These are phyloP conservation scores for Nymphaea thermarum DNA, from an alignment of 164 flowering plant species.

Conservation along the genomic window DNA sequence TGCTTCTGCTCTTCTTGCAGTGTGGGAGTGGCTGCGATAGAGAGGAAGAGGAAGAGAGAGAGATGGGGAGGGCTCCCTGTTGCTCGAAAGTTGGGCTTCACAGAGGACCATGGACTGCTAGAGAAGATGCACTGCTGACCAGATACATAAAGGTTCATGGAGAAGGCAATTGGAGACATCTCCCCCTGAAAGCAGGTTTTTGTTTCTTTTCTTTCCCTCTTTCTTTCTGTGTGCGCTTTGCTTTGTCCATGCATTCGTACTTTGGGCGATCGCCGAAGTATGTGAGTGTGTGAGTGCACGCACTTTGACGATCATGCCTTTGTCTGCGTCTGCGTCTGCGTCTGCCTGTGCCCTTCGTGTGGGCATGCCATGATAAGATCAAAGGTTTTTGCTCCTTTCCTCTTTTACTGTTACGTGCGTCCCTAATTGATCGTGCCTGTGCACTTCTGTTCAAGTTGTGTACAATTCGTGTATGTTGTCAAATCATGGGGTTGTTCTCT, in stretches of 20 bases:
- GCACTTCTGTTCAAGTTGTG: not conserved
- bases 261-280: not conserved
- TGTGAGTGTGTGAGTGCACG: not conserved
- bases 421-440: not conserved
- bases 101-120: constrained; percentile 12
- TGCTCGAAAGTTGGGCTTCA: constrained; percentile 11
- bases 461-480: not conserved
- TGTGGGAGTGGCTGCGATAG: too few species aligned
- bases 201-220: not conserved
- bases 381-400: too few species aligned
- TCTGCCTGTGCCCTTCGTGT: too few species aligned
- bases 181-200: constrained; percentile 9
- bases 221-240: not conserved
- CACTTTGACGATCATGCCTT: not conserved
- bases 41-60: not conserved
- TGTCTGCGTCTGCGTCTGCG: too few species aligned
- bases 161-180: constrained; percentile 15
- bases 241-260: not conserved
- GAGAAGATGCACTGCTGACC: constrained; percentile 7
- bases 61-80: constrained; percentile 14
- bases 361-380: too few species aligned
- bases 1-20: too few species aligned
- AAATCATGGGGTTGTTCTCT: not conserved
- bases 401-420: too few species aligned
- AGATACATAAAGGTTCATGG: constrained; percentile 11